phyloP scores from a whole-genome alignment of 352 stramenopile genomes.

The Aphanomyces invadans region DNA sequence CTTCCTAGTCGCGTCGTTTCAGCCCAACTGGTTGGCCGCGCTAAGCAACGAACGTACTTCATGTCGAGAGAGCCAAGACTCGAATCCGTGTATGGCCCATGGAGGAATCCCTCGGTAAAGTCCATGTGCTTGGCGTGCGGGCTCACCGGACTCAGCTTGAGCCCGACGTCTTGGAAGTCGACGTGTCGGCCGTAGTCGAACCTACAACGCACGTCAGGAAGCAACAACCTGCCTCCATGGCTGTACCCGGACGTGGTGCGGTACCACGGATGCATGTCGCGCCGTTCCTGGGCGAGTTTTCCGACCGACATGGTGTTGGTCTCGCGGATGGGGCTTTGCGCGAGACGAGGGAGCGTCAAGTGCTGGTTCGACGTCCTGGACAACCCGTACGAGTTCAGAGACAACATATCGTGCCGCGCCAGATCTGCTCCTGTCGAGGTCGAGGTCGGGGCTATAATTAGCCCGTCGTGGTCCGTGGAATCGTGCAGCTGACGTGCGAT shows the following conservation, averaged over 20 bases:
- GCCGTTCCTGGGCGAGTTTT: slow-evolving; percentile 17
- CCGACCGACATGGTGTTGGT: neutral
- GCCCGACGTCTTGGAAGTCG: slow-evolving; percentile 19
- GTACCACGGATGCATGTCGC: slow-evolving; percentile 15
- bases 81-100: slow-evolving; percentile 22
- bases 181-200: slow-evolving; percentile 22
- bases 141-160: slow-evolving; percentile 15
- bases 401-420: slow-evolving; percentile 16
- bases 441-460: no score
- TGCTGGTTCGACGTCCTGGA: slow-evolving; percentile 3
- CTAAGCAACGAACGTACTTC: no score
- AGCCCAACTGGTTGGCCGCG: no score
- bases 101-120: slow-evolving; percentile 18
- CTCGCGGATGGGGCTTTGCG: neutral
- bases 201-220: neutral
- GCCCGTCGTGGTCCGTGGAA: no score
- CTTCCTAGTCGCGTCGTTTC: no score
- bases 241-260: slow-evolving; percentile 12
- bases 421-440: no score
- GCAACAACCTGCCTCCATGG: no score
- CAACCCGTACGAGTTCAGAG: slow-evolving; percentile 23
- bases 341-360: neutral
- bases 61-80: slow-evolving; percentile 23
- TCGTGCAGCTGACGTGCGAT: no score
- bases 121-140: slow-evolving; percentile 17